A percentile compares a stretch with the other conserved stretches of the same genome.
phyloP scores from a whole-genome alignment of 352 stramenopile species.

The Phytophthora macrochlamydospora region DNA sequence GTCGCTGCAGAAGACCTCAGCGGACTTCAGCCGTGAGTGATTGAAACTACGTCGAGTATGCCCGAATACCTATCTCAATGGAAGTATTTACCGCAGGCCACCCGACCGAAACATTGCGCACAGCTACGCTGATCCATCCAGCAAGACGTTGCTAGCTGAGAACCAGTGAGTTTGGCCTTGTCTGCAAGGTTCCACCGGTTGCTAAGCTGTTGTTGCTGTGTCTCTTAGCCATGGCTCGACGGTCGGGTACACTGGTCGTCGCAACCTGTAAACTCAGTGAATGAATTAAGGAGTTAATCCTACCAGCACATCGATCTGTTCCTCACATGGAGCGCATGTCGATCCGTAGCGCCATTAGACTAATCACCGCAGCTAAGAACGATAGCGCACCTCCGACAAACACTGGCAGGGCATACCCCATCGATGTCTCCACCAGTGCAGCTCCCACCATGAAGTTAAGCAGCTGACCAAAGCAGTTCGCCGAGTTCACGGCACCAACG shows the following conservation, averaged over 20 bases:
- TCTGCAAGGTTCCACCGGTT: no score
- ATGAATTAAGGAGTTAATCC: neutral
- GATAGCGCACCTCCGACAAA: conserved; percentile 72
- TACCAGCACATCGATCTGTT: neutral
- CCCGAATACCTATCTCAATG: neutral
- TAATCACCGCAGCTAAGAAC: conserved; percentile 65
- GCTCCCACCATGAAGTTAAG: conserved; percentile 72
- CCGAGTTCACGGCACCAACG: conserved; percentile 75
- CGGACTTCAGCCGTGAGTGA: conserved; percentile 47
- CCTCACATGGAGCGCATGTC: conserved; percentile 81
- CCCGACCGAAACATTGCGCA: conserved; percentile 56
- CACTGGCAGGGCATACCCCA: conserved; percentile 68
- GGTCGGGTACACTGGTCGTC: conserved; percentile 52
- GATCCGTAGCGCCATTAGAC: conserved; percentile 62
- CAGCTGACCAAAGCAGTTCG: conserved; percentile 73
- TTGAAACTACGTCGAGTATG: neutral
- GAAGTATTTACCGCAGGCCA: conserved; percentile 22
- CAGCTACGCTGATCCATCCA: conserved; percentile 53
- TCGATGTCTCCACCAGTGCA: conserved; percentile 61
- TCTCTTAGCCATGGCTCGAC: conserved; percentile 37
- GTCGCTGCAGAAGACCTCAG: conserved; percentile 59
- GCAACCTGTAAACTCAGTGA: conserved; percentile 30
- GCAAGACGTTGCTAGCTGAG: conserved; percentile 67
- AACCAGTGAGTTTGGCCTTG: conserved; percentile 64
- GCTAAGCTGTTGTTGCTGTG: neutral